Conservation (phyloP, 2,329 filamentous ascomycete genomes). For the Talaromyces sp. region DNA sequence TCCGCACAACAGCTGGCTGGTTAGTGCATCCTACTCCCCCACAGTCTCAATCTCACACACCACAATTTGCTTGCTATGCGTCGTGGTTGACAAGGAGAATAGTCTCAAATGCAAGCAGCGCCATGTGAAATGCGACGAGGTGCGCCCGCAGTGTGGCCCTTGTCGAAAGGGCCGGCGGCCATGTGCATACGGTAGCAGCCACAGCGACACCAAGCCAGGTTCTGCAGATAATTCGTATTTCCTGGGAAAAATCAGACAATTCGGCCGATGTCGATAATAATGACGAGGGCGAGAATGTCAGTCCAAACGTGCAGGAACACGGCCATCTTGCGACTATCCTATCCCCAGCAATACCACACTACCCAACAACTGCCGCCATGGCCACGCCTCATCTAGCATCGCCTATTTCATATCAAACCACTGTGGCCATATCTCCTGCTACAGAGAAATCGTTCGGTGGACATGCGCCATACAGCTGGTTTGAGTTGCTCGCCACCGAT, state of each 20-base stretch:
- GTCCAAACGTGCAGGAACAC: no score
- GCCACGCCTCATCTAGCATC: neutral
- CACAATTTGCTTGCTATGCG: no score
- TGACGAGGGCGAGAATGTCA: no score
- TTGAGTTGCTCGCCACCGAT: neutral
- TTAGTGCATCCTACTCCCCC: neutral
- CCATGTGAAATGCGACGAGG: slow-evolving; percentile 29
- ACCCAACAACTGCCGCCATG: no score
- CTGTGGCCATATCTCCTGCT: neutral
- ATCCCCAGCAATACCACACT: no score
- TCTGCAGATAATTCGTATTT: no score
- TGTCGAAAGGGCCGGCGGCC: slow-evolving; percentile 23
- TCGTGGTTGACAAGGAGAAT: neutral
- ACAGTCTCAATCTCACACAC: neutral
- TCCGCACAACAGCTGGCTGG: slow-evolving; percentile 6
- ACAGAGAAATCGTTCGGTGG: neutral
- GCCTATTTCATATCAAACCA: neutral
- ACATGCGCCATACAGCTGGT: neutral
- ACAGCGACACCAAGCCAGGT: no score
- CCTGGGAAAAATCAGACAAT: no score
- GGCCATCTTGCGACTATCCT: no score
- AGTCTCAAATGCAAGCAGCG: slow-evolving; percentile 25
- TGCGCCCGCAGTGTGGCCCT: slow-evolving; percentile 23
- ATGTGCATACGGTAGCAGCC: slow-evolving; percentile 17
- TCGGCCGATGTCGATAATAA: no score